phyloP scores from a whole-genome alignment of 257 asterid genomes.

The Gardenia jasminoides region DNA sequence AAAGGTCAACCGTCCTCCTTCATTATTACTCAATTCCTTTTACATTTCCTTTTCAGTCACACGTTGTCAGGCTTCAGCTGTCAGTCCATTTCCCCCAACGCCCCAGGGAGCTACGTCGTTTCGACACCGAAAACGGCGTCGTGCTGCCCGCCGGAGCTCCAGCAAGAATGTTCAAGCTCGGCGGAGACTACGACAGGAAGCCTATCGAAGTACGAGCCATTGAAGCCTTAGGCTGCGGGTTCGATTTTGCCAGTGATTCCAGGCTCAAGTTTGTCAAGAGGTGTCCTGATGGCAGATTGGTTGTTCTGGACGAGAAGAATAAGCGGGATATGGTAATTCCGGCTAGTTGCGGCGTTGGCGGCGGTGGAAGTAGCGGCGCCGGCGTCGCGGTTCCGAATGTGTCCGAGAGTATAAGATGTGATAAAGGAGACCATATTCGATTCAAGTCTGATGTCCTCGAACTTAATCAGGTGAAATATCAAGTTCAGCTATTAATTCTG shows the following conservation, averaged over 20 bases:
- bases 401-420: constrained; percentile 75
- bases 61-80: background rate
- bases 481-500: background rate
- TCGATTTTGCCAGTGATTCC: constrained; percentile 98
- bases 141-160: too few relatives aligned
- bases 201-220: constrained; percentile 69
- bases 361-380: constrained; percentile 25
- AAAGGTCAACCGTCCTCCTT: too few relatives aligned
- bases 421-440: constrained; percentile 88
- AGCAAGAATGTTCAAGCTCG: constrained; percentile 28
- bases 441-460: constrained; percentile 95
- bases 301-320: constrained; percentile 50
- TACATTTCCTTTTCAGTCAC: background rate
- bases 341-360: background rate
- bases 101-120: too few relatives aligned
- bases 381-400: constrained; percentile 64
- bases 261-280: constrained; percentile 79
- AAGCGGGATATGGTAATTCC: constrained; percentile 73
- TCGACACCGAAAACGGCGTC: too few relatives aligned
- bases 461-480: constrained; percentile 70
- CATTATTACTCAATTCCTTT: too few relatives aligned
- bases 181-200: constrained; percentile 46
- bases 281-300: constrained; percentile 68
- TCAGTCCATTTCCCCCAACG: background rate
- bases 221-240: constrained; percentile 88